Evolutionary conservation across 2,329 filamentous ascomycete species (phyloP).

Genomic region (Fusarium pseudograminearum): DNA sequence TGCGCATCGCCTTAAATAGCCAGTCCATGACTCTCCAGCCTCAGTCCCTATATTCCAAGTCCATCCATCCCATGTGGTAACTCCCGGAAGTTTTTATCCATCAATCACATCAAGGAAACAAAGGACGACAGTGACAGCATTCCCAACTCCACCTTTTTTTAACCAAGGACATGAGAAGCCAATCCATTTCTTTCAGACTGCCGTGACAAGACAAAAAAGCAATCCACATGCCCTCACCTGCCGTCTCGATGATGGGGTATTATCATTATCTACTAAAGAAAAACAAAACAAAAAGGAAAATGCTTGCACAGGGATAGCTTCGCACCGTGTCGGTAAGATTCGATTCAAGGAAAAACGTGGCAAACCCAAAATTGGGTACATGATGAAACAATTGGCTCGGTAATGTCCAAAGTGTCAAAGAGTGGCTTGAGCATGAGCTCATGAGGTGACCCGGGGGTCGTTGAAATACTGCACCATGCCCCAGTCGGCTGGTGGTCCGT

Average conservation of each 20-base stretch:
- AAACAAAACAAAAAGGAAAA: slow-evolving; percentile 37
- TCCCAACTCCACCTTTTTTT: slow-evolving; percentile 46
- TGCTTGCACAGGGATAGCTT: slow-evolving; percentile 36
- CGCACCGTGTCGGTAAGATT: slow-evolving; percentile 22
- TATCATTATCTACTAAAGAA: slow-evolving; percentile 52
- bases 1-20: slow-evolving; percentile 28
- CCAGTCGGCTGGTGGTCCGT: slow-evolving; percentile 45
- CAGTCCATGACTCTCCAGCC: slow-evolving; percentile 7
- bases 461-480: slow-evolving; percentile 54
- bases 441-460: slow-evolving; percentile 51
- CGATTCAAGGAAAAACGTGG: slow-evolving; percentile 40
- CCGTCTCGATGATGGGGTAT: slow-evolving; percentile 49
- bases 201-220: slow-evolving; percentile 38
- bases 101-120: slow-evolving; percentile 44
- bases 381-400: slow-evolving; percentile 35
- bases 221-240: slow-evolving; percentile 48
- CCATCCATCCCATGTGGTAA: slow-evolving; percentile 14
- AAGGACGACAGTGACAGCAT: slow-evolving; percentile 42
- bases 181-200: slow-evolving; percentile 43
- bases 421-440: slow-evolving; percentile 33
- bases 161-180: slow-evolving; percentile 42
- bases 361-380: slow-evolving; percentile 19
- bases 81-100: slow-evolving; percentile 33
- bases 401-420: slow-evolving; percentile 37
- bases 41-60: slow-evolving; percentile 4